Evolutionary conservation across 352 stramenopile genomes (phyloP).

Genomic region (Phytophthora hibernalis): DNA sequence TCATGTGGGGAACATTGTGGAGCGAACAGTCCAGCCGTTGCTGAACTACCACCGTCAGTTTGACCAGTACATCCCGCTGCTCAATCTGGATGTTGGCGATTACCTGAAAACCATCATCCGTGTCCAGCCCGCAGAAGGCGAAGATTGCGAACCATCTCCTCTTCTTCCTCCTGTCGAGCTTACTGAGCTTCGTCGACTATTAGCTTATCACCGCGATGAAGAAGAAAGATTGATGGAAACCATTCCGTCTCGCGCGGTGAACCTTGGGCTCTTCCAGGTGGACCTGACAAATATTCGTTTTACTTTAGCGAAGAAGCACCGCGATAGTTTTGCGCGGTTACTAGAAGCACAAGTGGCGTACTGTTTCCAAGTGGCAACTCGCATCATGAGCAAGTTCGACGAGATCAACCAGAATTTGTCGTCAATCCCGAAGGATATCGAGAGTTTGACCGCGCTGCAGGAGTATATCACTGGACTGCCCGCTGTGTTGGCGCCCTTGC

Average conservation of each 20-base stretch:
- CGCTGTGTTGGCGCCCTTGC: slow-evolving; percentile 68
- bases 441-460: slow-evolving; percentile 89
- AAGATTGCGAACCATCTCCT: slow-evolving; percentile 53
- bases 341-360: slow-evolving; percentile 73
- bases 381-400: slow-evolving; percentile 86
- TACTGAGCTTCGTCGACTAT: slow-evolving; percentile 71
- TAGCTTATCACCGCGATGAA: slow-evolving; percentile 70
- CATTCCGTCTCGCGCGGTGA: slow-evolving; percentile 70
- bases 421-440: slow-evolving; percentile 91
- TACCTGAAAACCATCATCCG: slow-evolving; percentile 80
- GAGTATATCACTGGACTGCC: slow-evolving; percentile 88
- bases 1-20: slow-evolving; percentile 56
- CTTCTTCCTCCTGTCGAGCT: slow-evolving; percentile 73
- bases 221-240: slow-evolving; percentile 74
- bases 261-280: slow-evolving; percentile 81
- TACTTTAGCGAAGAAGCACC: slow-evolving; percentile 79
- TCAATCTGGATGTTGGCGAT: slow-evolving; percentile 91
- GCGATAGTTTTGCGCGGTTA: slow-evolving; percentile 74
- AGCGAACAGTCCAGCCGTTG: slow-evolving; percentile 58
- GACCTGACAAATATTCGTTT: slow-evolving; percentile 85
- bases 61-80: slow-evolving; percentile 84
- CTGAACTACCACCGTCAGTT: slow-evolving; percentile 86
- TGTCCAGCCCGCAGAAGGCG: slow-evolving; percentile 44
- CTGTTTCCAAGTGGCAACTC: slow-evolving; percentile 70
- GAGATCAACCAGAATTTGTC: slow-evolving; percentile 86